These are phyloP conservation scores for Salvia rosmarinus DNA, from an alignment of 257 asterid species.

Conservation along the genomic window DNA sequence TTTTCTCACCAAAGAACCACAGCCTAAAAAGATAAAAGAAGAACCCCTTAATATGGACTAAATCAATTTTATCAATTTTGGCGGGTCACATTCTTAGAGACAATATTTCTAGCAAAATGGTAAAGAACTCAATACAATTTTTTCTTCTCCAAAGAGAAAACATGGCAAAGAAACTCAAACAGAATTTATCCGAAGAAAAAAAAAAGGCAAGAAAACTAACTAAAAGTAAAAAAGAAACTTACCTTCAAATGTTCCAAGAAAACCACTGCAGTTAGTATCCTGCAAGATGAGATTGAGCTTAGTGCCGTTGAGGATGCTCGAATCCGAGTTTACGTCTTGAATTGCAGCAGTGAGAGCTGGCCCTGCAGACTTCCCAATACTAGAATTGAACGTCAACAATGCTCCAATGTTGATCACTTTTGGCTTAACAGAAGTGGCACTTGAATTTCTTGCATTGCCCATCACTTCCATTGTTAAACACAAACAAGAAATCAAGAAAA, in stretches of 20 bases:
- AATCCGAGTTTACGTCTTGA: slow-evolving; percentile 73
- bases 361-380: slow-evolving; percentile 73
- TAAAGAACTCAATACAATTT: too few relatives aligned
- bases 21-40: too few relatives aligned
- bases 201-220: too few relatives aligned
- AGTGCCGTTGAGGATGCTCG: slow-evolving; percentile 52
- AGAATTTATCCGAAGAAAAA: too few relatives aligned
- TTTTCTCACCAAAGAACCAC: too few relatives aligned
- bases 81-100: not conserved
- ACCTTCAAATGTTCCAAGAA: too few relatives aligned
- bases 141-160: too few relatives aligned
- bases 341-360: slow-evolving; percentile 81
- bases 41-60: not conserved
- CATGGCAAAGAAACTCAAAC: too few relatives aligned
- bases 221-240: too few relatives aligned
- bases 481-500: slow-evolving; percentile 41
- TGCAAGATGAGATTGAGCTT: slow-evolving; percentile 64
- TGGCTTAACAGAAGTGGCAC: slow-evolving; percentile 39
- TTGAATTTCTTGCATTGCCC: slow-evolving; percentile 43
- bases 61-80: too few relatives aligned
- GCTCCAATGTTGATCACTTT: slow-evolving; percentile 72
- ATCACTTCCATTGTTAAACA: slow-evolving; percentile 45
- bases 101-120: not conserved
- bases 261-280: slow-evolving; percentile 94
- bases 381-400: slow-evolving; percentile 68